Evolutionary conservation across 78 protist species (phyloP), one percentile per base, ranked within the genome.

Genomic region (Planoprotostelium fungivorum): DNA sequence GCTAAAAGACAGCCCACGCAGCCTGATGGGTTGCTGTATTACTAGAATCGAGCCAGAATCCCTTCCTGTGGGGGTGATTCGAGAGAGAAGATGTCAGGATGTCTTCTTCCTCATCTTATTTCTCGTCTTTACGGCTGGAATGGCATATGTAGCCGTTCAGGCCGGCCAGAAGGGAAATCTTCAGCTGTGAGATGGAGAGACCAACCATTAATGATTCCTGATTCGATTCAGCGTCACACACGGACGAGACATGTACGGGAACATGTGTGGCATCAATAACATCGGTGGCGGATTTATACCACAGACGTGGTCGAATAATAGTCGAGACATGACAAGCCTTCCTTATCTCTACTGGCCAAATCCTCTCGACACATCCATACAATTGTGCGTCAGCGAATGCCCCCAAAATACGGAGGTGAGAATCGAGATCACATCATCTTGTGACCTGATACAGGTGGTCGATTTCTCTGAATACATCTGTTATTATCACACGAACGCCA

Each of bases 51-150:
- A 5, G 31, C 73, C 73, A 16, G 73, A 25, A 51, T 5, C 5
- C 16, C 73, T 51, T 5, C 73, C 73, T 25, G 16, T 51, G 31
- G 94, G 94, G 36, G 91, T 92, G 1, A 88, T 89, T 38, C 28
- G 25, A 1, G 87, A 92, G 73, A 91, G 94, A 88, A 84, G 86
- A 34, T 94, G 96, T 86, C 91, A 86, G 37, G 97, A 95, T 83
- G 37, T 91, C 88, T 89, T 94, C 37, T 95, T 93, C 90, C 84
- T 95, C n/a, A 28, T 93, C n/a, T 38, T 96, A 63, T 97, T 97
- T 85, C 28, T 95, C 16, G 92, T 87, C 29, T 97, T 96, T 92
- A 95, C 97, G 97, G 90, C 37, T 31, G 98, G 97, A 51, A 93
- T 97, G 95, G 25, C 85, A 36, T 89, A 37, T 16, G 38, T 97